These are phyloP conservation scores for Bacidia rubella DNA, from an alignment of 495 filamentous ascomycete genomes.

Conservation along the genomic window DNA sequence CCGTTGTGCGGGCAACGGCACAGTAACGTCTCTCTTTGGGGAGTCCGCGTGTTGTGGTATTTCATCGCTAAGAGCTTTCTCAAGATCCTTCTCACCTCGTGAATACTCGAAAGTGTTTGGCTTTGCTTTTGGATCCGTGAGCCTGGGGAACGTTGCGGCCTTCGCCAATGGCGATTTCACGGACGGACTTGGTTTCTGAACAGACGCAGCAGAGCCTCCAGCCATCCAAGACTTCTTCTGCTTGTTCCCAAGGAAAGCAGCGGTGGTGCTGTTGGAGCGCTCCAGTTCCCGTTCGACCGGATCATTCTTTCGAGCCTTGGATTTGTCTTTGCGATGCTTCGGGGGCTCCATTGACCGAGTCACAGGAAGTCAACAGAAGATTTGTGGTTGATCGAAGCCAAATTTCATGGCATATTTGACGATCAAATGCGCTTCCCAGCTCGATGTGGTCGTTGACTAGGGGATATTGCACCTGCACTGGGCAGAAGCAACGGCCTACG, in stretches of 20 bases:
- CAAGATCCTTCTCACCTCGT: too few relatives aligned
- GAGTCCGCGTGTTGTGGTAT: neutral
- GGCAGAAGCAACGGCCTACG: too few relatives aligned
- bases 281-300: constrained; percentile 32
- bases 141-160: neutral
- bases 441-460: too few relatives aligned
- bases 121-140: too few relatives aligned
- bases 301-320: constrained; percentile 5
- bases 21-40: neutral
- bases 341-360: neutral
- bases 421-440: too few relatives aligned
- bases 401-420: neutral
- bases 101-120: too few relatives aligned
- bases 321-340: constrained; percentile 5
- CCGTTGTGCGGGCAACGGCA: neutral
- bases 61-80: neutral
- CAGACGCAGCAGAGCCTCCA: neutral
- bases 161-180: too few relatives aligned
- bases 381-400: constrained; percentile 23
- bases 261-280: constrained; percentile 56
- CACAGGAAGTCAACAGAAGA: neutral
- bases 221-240: constrained; percentile 56
- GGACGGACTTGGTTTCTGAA: neutral
- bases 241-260: constrained; percentile 48
- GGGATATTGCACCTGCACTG: too few relatives aligned